Conservation (phyloP, 805 yeast genomes). For the Candida tammaniensis region DNA sequence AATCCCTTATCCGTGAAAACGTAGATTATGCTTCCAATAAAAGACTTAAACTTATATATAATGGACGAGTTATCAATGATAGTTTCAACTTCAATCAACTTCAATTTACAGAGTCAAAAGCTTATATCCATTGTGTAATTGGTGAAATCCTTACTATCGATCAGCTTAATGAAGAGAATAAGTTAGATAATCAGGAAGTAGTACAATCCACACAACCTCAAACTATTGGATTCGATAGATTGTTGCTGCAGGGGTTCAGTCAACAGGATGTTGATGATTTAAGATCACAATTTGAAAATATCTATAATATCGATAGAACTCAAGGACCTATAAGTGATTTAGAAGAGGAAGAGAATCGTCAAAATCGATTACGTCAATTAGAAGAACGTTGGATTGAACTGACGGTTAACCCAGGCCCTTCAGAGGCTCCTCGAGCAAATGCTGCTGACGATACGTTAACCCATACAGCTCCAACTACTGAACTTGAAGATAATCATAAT, state of each 20-base stretch:
- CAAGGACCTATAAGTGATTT: slow-evolving; percentile 29
- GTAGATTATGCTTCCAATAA: slow-evolving; percentile 30
- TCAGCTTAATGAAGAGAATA: slow-evolving; percentile 60
- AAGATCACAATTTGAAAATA: slow-evolving; percentile 67
- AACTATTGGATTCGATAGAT: slow-evolving; percentile 79
- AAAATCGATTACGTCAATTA: slow-evolving; percentile 49
- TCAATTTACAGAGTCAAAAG: slow-evolving; percentile 10
- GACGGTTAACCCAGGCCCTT: slow-evolving; percentile 47
- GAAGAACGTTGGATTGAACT: slow-evolving; percentile 91
- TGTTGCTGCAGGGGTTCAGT: slow-evolving; percentile 79
- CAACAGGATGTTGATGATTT: slow-evolving; percentile 71
- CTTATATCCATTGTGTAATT: slow-evolving; percentile 77
- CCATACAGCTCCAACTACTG: slow-evolving; percentile 18
- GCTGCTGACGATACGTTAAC: slow-evolving; percentile 11
- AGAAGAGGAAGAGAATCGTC: slow-evolving; percentile 42
- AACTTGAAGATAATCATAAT: slow-evolving; percentile 40
- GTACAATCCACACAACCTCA: slow-evolving; percentile 61
- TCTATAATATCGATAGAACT: slow-evolving; percentile 50
- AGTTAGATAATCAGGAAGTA: slow-evolving; percentile 49
- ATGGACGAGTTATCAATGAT: slow-evolving; percentile 63
- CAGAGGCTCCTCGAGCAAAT: slow-evolving; percentile 5
- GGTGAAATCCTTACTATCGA: slow-evolving; percentile 60
- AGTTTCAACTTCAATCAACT: slow-evolving; percentile 52
- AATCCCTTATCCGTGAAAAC: slow-evolving; percentile 23
- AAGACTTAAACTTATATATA: slow-evolving; percentile 63